These are phyloP conservation scores for Agrocybe pediades DNA, from an alignment of 768 basidiomycete genomes.

Conservation along the genomic window DNA sequence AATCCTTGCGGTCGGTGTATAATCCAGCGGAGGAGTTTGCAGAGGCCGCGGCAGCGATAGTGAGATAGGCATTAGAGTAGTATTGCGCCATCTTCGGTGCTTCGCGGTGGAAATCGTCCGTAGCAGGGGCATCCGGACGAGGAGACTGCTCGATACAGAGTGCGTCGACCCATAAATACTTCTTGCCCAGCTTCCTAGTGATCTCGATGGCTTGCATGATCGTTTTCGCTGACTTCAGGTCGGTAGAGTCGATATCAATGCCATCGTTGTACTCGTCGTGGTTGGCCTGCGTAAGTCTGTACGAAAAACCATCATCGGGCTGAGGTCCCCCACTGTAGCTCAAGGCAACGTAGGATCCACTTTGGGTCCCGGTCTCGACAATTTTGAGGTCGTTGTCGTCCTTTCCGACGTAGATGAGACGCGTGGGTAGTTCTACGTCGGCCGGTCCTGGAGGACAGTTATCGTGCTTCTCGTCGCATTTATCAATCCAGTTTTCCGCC, in stretches of 20 bases:
- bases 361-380: neutral
- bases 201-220: neutral
- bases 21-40: neutral
- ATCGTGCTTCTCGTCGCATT: neutral
- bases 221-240: neutral
- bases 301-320: neutral
- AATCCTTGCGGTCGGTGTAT: neutral
- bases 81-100: slow-evolving; percentile 1
- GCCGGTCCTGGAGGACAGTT: neutral
- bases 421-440: neutral
- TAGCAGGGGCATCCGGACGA: neutral
- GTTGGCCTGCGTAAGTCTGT: neutral
- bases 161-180: slow-evolving; percentile 4
- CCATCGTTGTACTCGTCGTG: neutral
- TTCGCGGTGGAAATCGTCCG: neutral
- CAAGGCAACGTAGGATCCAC: neutral
- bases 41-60: neutral
- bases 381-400: neutral
- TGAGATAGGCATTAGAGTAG: slow-evolving; percentile 1
- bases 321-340: neutral
- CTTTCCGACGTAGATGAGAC: slow-evolving; percentile 1
- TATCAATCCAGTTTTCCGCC: neutral
- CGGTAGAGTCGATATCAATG: neutral
- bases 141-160: slow-evolving; percentile 1
- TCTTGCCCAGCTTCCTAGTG: neutral